Evolutionary conservation across 805 yeast genomes (phyloP), one percentile per base, ranked within the genome.

Genomic region (Naumovozyma castellii): DNA sequence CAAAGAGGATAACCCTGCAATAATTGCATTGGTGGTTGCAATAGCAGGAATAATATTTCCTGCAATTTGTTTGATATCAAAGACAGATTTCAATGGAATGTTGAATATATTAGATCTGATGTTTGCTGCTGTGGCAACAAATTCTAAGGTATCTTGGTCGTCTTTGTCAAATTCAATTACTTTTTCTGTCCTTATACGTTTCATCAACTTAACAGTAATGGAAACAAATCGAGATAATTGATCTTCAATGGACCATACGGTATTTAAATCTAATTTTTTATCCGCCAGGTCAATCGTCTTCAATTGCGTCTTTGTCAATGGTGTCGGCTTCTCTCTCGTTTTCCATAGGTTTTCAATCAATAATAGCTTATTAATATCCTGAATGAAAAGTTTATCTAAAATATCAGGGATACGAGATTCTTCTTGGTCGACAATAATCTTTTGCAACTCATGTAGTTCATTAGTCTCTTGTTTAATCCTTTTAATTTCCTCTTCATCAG

Each of bases 1-100:
- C 31, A 90, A 57, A 3, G 87, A 79, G 13, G 92, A 81, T 48
- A 86, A 73, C 0, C 98, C 98, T 0, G 96, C 87, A 50, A 92
- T 80, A 12, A 92, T 80, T 1, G 98, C 97, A 59, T 92, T 92
- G 3, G 97, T 90, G 1, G 98, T 92, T 4, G 98, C 97, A 50
- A 94, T 88, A 0, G 98, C 98, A 0, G 99, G 98, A 32, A 92
- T 92, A 51, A 92, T 92, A 60, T 90, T 92, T 4, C 99, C 99
- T 0, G 98, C 98, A 47, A 90, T 87, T 53, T 84, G 94, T 58
- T 92, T 92, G 45, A 84, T 75, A 44, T 86, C 95, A 56, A 94
- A 92, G 43, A 84, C 80, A 3, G 92, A 71, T 55, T 82, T 80
- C 38, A 67, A 49, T 27, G 78, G 83, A 41, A 88, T 87, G 18